A percentile compares a stretch with the other conserved stretches of the same genome.
Evolutionary conservation across 768 basidiomycete species (phyloP).

Genomic region (Leccinum broughii): DNA sequence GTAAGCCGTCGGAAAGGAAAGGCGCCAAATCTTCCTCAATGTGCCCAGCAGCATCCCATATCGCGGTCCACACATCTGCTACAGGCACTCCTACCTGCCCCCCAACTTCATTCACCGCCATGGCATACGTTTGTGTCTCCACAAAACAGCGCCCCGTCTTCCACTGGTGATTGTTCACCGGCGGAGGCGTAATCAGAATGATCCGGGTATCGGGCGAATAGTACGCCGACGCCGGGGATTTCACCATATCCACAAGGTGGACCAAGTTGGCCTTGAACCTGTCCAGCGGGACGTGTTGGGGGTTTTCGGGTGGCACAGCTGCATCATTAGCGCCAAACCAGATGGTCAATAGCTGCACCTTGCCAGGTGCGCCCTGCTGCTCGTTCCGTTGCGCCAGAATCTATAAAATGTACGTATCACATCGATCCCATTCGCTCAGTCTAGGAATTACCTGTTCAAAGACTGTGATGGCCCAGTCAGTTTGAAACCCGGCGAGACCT

Average conservation of each 20-base stretch:
- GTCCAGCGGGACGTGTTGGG: slow-evolving; percentile 75
- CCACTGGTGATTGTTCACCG: slow-evolving; percentile 67
- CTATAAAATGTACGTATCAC: slow-evolving; percentile 34
- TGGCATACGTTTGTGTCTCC: slow-evolving; percentile 65
- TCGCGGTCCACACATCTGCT: slow-evolving; percentile 70
- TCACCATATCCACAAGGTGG: slow-evolving; percentile 61
- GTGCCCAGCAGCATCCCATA: slow-evolving; percentile 76
- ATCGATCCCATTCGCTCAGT: background rate
- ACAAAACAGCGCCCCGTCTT: slow-evolving; percentile 52
- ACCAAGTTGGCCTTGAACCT: slow-evolving; percentile 65
- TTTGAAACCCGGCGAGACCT: slow-evolving; percentile 83
- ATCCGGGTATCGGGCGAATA: slow-evolving; percentile 74
- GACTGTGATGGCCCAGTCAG: slow-evolving; percentile 80
- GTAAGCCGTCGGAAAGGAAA: slow-evolving; percentile 76
- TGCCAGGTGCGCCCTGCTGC: slow-evolving; percentile 46
- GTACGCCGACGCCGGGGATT: slow-evolving; percentile 57
- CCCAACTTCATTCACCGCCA: slow-evolving; percentile 65
- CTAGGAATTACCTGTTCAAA: slow-evolving; percentile 61
- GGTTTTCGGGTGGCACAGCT: slow-evolving; percentile 51
- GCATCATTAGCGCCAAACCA: slow-evolving; percentile 96
- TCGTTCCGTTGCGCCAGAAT: slow-evolving; percentile 56
- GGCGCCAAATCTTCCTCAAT: slow-evolving; percentile 50
- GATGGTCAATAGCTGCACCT: slow-evolving; percentile 72
- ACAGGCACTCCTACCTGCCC: slow-evolving; percentile 54
- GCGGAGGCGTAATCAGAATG: slow-evolving; percentile 84